phyloP scores from a whole-genome alignment of 2,329 filamentous ascomycete genomes.

The Penicillium nordicum region DNA sequence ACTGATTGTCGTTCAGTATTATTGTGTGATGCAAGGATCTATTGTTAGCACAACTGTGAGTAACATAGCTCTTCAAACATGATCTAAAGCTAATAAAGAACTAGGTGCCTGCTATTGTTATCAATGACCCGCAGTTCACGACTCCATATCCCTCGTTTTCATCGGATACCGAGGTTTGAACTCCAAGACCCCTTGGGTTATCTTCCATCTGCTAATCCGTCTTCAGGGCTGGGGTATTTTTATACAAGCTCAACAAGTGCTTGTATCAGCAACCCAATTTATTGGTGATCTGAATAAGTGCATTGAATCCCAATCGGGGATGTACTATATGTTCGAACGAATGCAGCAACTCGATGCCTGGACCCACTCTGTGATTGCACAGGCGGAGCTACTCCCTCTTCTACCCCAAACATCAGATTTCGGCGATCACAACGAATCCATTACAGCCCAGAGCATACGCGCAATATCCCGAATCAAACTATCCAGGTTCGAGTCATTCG shows the following conservation, averaged over 20 bases:
- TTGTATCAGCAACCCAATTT: slow-evolving; percentile 43
- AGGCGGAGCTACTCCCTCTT: slow-evolving; percentile 32
- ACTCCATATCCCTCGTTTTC: slow-evolving; percentile 42
- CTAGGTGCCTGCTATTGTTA: slow-evolving; percentile 42
- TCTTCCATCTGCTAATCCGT: slow-evolving; percentile 14
- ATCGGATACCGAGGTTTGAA: slow-evolving; percentile 41
- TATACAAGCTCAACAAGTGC: slow-evolving; percentile 43
- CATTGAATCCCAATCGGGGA: slow-evolving; percentile 33
- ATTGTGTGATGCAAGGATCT: slow-evolving; percentile 44
- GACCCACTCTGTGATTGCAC: slow-evolving; percentile 36
- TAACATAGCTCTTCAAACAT: not conserved
- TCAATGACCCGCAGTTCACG: slow-evolving; percentile 44
- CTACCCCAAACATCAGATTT: slow-evolving; percentile 23
- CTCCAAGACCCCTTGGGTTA: not conserved
- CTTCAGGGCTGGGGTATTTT: slow-evolving; percentile 43
- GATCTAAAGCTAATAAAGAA: slow-evolving; percentile 9
- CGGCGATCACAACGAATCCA: slow-evolving; percentile 32
- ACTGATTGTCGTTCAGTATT: slow-evolving; percentile 33
- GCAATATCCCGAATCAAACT: slow-evolving; percentile 45
- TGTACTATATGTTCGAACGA: slow-evolving; percentile 40
- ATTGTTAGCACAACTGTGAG: slow-evolving; percentile 46
- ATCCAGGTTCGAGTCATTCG: slow-evolving; percentile 32
- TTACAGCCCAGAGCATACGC: slow-evolving; percentile 40
- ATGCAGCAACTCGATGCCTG: slow-evolving; percentile 44
- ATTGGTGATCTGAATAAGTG: slow-evolving; percentile 41